Conservation (phyloP, 1,284 basidiomycete genomes). For the Ustilago trichophora region DNA sequence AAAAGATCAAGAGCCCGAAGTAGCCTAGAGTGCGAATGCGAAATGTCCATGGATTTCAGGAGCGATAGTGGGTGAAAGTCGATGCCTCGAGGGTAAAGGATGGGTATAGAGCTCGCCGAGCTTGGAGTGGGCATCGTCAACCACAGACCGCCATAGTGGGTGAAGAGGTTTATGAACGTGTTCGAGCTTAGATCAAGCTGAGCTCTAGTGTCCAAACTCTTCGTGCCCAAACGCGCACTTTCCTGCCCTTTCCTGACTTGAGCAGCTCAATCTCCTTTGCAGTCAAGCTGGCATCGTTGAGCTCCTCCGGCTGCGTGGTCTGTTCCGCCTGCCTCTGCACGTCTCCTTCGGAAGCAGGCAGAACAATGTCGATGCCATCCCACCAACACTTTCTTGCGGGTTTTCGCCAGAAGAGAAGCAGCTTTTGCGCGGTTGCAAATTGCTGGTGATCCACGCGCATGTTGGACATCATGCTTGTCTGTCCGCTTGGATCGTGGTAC, state of each 20-base stretch:
- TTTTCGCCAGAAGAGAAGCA: constrained; percentile 97
- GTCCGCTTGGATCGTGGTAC: constrained; percentile 44
- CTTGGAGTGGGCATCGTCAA: constrained; percentile 3
- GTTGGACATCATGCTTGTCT: constrained; percentile 60
- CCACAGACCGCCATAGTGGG: too few species aligned
- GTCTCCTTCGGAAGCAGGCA: constrained; percentile 66
- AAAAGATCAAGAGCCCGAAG: too few species aligned
- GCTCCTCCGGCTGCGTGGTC: constrained; percentile 5
- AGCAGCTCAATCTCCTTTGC: constrained; percentile 56
- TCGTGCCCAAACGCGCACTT: constrained; percentile 81
- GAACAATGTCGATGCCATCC: constrained; percentile 92
- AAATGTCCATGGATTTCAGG: constrained; percentile 5
- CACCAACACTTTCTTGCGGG: constrained; percentile 99
- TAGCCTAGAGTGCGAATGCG: too few species aligned
- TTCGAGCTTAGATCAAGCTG: constrained; percentile 77
- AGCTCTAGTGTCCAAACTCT: constrained; percentile 99
- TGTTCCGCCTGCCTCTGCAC: constrained; percentile 11
- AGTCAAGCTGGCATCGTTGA: constrained; percentile 51
- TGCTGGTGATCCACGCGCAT: constrained; percentile 83
- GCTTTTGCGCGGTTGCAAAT: constrained; percentile 96
- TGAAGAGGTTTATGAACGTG: too few species aligned
- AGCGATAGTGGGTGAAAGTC: too few species aligned
- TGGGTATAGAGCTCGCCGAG: constrained; percentile 29
- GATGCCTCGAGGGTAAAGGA: neutral
- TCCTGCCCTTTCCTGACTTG: constrained; percentile 55